These are phyloP conservation scores for Venturia aucupariae DNA, from an alignment of 2,329 filamentous ascomycete species.

Conservation along the genomic window DNA sequence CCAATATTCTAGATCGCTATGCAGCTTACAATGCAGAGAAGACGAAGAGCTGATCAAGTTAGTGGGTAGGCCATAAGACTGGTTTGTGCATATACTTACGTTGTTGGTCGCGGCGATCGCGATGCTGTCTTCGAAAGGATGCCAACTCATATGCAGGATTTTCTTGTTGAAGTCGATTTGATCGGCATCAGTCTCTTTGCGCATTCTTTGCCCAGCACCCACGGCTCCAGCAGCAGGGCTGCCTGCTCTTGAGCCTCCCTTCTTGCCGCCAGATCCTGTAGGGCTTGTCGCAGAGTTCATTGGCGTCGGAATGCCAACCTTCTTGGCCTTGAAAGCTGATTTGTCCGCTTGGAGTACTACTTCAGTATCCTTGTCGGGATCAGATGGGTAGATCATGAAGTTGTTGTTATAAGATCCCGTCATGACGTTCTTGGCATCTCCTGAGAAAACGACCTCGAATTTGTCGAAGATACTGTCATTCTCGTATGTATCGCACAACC, in stretches of 20 bases:
- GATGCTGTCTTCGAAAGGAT: conserved; percentile 98
- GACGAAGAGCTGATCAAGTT: conserved; percentile 39
- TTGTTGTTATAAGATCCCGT: conserved; percentile 99
- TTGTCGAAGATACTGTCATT: conserved; percentile 99
- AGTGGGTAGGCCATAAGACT: conserved; percentile 13
- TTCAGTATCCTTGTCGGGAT: conserved; percentile 91
- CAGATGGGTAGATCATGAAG: conserved; percentile 99
- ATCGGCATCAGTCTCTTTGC: conserved; percentile 97
- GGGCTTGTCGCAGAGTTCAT: conserved; percentile 77
- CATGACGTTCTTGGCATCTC: conserved; percentile 98
- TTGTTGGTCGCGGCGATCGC: conserved; percentile 99
- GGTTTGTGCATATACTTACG: conserved; percentile 49
- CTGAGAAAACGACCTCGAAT: conserved; percentile 98
- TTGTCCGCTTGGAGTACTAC: conserved; percentile 97
- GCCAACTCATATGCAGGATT: conserved; percentile 99
- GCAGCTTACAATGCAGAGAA: conserved; percentile 43
- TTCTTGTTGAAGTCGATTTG: conserved; percentile 99
- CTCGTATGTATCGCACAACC: conserved; percentile 96
- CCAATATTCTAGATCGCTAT: neutral
- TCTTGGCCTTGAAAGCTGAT: conserved; percentile 99
- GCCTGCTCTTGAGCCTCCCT: conserved; percentile 75
- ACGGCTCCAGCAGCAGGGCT: conserved; percentile 66
- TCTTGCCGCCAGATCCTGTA: conserved; percentile 68
- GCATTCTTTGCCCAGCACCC: conserved; percentile 85
- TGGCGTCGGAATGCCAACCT: conserved; percentile 93